A percentile compares a stretch with the other conserved stretches of the same genome.
Evolutionary conservation across 2,329 filamentous ascomycete genomes (phyloP).

Genomic region (Fusarium neocosmosporiellum): DNA sequence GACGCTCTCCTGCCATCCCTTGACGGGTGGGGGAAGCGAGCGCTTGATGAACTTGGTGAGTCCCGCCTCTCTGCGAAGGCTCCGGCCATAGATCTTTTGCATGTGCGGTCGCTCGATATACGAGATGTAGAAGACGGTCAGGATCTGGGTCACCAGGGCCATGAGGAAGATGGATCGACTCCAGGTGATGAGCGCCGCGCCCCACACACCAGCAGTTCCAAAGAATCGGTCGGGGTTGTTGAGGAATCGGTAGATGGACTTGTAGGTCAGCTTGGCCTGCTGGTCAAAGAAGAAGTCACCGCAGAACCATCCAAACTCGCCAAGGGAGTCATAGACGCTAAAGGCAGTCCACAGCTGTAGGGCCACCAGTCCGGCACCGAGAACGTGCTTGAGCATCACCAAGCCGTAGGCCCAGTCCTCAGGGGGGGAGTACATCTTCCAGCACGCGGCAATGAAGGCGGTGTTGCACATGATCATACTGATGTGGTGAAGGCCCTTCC

Average conservation of each 20-base stretch:
- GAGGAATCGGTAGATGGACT: slow-evolving; percentile 96
- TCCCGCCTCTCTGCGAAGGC: slow-evolving; percentile 86
- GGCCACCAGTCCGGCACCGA: slow-evolving; percentile 82
- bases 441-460: slow-evolving; percentile 89
- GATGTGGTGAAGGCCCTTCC: slow-evolving; percentile 95
- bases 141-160: slow-evolving; percentile 84
- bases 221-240: slow-evolving; percentile 98
- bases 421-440: slow-evolving; percentile 96
- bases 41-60: slow-evolving; percentile 91
- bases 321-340: slow-evolving; percentile 94
- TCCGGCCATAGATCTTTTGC: slow-evolving; percentile 94
- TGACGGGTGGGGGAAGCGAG: slow-evolving; percentile 84
- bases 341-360: slow-evolving; percentile 93
- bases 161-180: slow-evolving; percentile 88
- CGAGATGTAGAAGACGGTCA: slow-evolving; percentile 89
- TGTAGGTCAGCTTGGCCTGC: slow-evolving; percentile 89
- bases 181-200: slow-evolving; percentile 91
- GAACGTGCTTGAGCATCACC: slow-evolving; percentile 85
- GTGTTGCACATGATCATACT: slow-evolving; percentile 91
- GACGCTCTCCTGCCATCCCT: slow-evolving; percentile 85
- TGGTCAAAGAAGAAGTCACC: slow-evolving; percentile 98
- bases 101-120: slow-evolving; percentile 97
- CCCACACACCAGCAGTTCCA: slow-evolving; percentile 95
- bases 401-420: slow-evolving; percentile 89
- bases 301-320: slow-evolving; percentile 99